Evolutionary conservation across 2,329 filamentous ascomycete species (phyloP), one percentile per base, ranked within the genome.

Genomic region (Pseudocercospora vitis): DNA sequence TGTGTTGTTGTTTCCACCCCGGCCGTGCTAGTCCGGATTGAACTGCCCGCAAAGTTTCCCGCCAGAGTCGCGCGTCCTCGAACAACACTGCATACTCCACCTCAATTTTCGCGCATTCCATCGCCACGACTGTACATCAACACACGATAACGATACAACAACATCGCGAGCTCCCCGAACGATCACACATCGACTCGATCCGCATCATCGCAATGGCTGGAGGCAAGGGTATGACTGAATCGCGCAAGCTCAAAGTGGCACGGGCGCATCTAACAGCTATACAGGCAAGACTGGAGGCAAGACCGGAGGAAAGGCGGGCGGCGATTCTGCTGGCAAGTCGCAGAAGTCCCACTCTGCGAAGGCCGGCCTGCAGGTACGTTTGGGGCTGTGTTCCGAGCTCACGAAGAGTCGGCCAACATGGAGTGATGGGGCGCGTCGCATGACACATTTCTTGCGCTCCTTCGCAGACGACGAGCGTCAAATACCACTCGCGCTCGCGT

Each of bases 281-380:
- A 57, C 63, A 79, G 77, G 77, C 63, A 79, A 79, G 69, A 78
- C 76, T 65, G 91, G 91, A 68, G 91, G 91, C 71, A 96, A 95
- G 85, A 91, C 87, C 54, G 89, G 89, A 67, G 88, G 89, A 66
- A 94, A 94, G 81, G 82, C 83, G 63, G 68, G 68, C 50, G 83
- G 81, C 68, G 86, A 85, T 63, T 82, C 81, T 51, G 78, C 85
- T 72, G 89, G 88, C 79, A 96, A 96, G 80, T 87, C 89, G 71
- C 89, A 95, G 78, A 95, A 94, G 78, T 86, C 83, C 67, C 91
- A 96, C 80, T 96, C 91, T 68, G 89, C 90, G 70, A 91, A 94
- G 75, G 91, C 91, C 73, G 91, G 91, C 72, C 83, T 96, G 65
- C 91, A 96, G 87, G 91, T 96, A 81, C 81, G 89, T 57, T 45